These are phyloP conservation scores for Pyrus hybrid DNA, from an alignment of 331 rosid species.

Conservation along the genomic window DNA sequence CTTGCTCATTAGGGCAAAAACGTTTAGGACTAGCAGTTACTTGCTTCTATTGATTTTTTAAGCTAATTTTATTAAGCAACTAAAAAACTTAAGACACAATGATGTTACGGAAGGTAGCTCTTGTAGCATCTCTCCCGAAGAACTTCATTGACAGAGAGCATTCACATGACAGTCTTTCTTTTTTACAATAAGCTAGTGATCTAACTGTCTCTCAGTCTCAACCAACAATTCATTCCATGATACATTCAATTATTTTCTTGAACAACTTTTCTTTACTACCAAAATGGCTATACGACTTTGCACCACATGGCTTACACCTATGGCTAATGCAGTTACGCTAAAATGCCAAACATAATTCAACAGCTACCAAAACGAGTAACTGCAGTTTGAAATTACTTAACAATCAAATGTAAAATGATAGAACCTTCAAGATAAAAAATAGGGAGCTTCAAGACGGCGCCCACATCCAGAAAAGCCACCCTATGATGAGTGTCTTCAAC, in stretches of 20 bases:
- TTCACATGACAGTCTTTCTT: not conserved
- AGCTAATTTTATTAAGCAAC: not conserved
- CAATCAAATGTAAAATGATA: not conserved
- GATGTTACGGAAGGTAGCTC: not conserved
- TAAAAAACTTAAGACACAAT: not conserved
- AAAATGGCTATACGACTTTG: not conserved
- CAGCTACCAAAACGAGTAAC: not conserved
- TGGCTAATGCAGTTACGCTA: not conserved
- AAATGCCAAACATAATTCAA: not conserved
- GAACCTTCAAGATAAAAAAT: slow-evolving; percentile 77
- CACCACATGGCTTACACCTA: not conserved
- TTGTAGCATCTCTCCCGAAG: not conserved
- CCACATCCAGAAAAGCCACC: slow-evolving; percentile 72
- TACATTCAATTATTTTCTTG: not conserved
- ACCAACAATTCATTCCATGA: not conserved
- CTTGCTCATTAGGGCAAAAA: not conserved
- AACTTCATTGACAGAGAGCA: not conserved
- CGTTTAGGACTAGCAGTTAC: not conserved
- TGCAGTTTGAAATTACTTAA: not conserved
- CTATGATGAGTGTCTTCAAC: slow-evolving; percentile 88
- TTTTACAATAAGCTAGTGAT: not conserved
- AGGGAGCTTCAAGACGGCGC: slow-evolving; percentile 62
- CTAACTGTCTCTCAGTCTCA: not conserved
- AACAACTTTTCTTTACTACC: not conserved
- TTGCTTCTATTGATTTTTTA: not conserved